phyloP scores from a whole-genome alignment of 306 rosid species.

The Dalbergia oliveri region DNA sequence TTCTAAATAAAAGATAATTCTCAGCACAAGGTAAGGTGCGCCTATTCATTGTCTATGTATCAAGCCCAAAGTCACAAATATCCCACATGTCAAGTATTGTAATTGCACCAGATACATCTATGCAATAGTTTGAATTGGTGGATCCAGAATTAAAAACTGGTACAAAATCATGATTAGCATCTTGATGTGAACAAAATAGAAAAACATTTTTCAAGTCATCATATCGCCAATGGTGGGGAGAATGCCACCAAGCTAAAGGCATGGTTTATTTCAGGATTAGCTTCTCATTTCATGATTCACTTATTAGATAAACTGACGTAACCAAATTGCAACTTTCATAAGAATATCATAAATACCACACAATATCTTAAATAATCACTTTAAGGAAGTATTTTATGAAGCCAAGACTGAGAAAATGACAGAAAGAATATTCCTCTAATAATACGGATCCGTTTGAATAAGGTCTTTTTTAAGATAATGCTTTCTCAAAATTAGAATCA shows the following conservation, averaged over 20 bases:
- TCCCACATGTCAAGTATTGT: constrained; percentile 8
- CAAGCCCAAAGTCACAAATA: too few relatives aligned
- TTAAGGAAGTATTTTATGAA: background rate
- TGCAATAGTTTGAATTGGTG: background rate
- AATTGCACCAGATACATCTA: background rate
- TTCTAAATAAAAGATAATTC: too few relatives aligned
- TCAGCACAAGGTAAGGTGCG: too few relatives aligned
- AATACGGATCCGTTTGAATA: too few relatives aligned
- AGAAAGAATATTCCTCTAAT: background rate
- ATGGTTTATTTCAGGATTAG: constrained; percentile 20
- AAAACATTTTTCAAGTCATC: background rate
- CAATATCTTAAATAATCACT: background rate
- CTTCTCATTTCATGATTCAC: background rate
- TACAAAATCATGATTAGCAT: background rate
- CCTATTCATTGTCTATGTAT: too few relatives aligned
- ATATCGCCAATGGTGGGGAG: background rate
- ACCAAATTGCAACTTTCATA: constrained; percentile 24
- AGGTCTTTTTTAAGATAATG: too few relatives aligned
- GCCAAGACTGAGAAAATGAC: background rate
- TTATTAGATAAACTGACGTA: background rate
- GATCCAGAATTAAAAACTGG: constrained; percentile 4
- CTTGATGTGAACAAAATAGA: background rate
- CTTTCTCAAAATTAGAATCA: too few relatives aligned
- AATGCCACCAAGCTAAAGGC: constrained; percentile 5
- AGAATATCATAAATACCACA: background rate